A percentile compares a stretch with the other conserved stretches of the same genome.
These are phyloP conservation scores for Tetracentron sinense DNA, from an alignment of 164 flowering plant genomes.

Conservation along the genomic window DNA sequence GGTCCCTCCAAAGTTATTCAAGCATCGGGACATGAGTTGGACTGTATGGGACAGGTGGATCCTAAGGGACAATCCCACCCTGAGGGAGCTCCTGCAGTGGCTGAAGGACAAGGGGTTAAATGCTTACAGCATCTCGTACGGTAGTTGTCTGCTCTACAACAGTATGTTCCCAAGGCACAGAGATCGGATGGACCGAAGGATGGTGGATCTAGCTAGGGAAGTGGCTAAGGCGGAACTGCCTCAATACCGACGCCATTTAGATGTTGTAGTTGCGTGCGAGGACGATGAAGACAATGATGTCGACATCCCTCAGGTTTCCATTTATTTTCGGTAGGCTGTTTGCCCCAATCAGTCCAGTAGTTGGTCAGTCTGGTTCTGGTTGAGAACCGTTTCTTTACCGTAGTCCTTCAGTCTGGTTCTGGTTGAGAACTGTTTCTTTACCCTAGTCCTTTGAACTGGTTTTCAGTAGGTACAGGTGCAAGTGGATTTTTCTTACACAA, in stretches of 20 bases:
- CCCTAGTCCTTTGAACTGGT: no score
- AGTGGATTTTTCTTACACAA: no score
- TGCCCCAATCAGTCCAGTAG: background rate
- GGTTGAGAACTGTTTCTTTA: no score
- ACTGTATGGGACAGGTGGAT: conserved; percentile 94
- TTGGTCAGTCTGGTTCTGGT: background rate
- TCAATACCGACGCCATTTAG: conserved; percentile 57
- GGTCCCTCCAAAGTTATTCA: conserved; percentile 79
- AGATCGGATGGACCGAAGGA: conserved; percentile 65
- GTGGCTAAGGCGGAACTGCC: conserved; percentile 69
- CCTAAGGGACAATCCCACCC: conserved; percentile 50
- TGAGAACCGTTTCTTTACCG: background rate
- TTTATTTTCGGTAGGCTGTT: conserved; percentile 51
- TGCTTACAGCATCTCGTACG: conserved; percentile 86
- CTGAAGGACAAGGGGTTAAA: conserved; percentile 61
- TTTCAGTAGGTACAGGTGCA: no score
- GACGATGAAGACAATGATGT: conserved; percentile 80
- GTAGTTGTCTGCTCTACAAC: conserved; percentile 73
- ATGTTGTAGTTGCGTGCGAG: conserved; percentile 80
- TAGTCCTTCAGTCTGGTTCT: background rate
- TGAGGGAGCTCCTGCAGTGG: conserved; percentile 73
- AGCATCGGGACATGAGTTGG: conserved; percentile 78
- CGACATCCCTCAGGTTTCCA: conserved; percentile 73
- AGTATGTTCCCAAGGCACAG: conserved; percentile 70
- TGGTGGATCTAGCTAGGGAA: conserved; percentile 67